phyloP scores from a whole-genome alignment of 2,329 filamentous ascomycete species.

The Alternaria triticimaculans region DNA sequence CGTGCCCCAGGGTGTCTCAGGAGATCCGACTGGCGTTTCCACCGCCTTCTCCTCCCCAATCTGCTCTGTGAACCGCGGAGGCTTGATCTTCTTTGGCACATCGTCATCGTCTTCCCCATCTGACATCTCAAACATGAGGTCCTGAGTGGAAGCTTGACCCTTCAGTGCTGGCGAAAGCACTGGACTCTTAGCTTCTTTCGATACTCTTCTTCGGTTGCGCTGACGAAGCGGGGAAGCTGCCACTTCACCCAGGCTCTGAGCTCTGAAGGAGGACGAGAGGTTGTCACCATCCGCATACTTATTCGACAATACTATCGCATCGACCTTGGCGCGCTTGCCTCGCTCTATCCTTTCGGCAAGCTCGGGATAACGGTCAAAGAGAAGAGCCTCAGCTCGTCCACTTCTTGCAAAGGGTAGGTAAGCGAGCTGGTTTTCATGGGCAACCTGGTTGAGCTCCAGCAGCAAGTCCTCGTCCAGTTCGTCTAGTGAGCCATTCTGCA shows the following conservation, averaged over 20 bases:
- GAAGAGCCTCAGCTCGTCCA: constrained; percentile 69
- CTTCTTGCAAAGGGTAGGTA: constrained; percentile 79
- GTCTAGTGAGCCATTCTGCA: constrained; percentile 88
- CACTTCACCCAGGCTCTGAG: constrained; percentile 71
- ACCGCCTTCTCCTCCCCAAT: constrained; percentile 7
- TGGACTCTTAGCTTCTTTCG: constrained; percentile 62
- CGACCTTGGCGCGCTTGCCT: constrained; percentile 72
- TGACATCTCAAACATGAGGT: constrained; percentile 95
- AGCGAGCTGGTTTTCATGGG: constrained; percentile 81
- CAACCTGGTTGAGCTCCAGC: constrained; percentile 77
- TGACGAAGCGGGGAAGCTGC: constrained; percentile 55
- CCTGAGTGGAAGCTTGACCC: constrained; percentile 70
- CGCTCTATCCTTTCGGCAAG: constrained; percentile 71
- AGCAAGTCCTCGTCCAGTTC: constrained; percentile 86
- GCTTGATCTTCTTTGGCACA: constrained; percentile 24
- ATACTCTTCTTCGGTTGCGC: constrained; percentile 51
- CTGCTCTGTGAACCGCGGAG: constrained; percentile 26
- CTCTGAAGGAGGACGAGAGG: constrained; percentile 67
- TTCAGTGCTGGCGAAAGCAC: constrained; percentile 71
- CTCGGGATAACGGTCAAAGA: constrained; percentile 70
- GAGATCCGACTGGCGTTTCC: constrained; percentile 28
- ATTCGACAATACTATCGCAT: constrained; percentile 75
- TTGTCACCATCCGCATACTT: constrained; percentile 70
- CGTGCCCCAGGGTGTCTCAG: constrained; percentile 35
- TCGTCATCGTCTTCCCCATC: constrained; percentile 63